Base-by-base conservation (phyloP, 768 basidiomycete species). In the Thelephora ganbajun region DNA sequence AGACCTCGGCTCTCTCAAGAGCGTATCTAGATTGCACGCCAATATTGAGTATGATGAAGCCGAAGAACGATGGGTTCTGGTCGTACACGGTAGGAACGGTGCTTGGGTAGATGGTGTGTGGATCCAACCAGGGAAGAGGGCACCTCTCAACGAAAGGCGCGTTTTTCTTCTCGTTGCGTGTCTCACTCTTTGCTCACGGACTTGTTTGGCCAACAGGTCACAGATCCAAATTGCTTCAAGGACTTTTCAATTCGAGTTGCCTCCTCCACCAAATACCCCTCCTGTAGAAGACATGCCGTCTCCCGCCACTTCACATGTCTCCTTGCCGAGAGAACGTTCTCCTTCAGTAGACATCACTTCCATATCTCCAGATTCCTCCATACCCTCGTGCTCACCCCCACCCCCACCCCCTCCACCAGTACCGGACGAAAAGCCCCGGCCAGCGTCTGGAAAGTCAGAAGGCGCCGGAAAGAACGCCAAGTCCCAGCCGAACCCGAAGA, bases 101-200 rank as follows among this genome's bases (percentile, higher is more conserved):
- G 92, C 92, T 14, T 97, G 93, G 85, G 91, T 99, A 4, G 92
- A 98, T 54, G 93, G 92, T 26, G 79, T 87, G n/a, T 99, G 93
- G 87, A 81, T 80, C 44, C 85, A 83, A 11, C 82, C 86, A 53
- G 90, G 93, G 13, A 83, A 84, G 51, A 77, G 80, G 51, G 84
- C 91, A n/a, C 76, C 85, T 26, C 68, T 99, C 18, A 71, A 81
- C 34, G 88, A 91, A 61, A 75, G 88, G 94, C 91, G 50, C 44
- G 71, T 63, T 22, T 43, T 5, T 33, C 7, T 30, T 11, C 33
- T 22, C 39, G 18, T 30, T 23, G 12, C 36, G 6, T 30, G 12
- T 20, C 42, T 26, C 19, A 35, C 6, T 43, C 54, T 39, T 44
- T 35, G 44, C 52, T 58, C 35, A 57, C 23, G 59, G 56, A 30